phyloP scores from a whole-genome alignment of 139 green algal genomes.

The Eudorina sp. region DNA sequence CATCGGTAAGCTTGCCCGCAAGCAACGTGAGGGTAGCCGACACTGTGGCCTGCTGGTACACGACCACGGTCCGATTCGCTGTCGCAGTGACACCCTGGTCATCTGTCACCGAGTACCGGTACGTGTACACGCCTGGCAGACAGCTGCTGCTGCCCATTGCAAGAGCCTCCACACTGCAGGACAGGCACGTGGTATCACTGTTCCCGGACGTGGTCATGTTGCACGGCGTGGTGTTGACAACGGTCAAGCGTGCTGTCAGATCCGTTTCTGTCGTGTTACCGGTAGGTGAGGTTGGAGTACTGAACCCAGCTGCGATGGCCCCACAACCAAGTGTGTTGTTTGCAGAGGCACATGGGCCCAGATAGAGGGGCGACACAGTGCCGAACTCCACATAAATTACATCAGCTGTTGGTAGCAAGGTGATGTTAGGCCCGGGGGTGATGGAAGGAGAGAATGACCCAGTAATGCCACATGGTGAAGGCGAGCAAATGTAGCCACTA shows the following conservation, averaged over 20 bases:
- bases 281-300: background rate
- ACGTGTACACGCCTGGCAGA: constrained; percentile 50
- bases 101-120: constrained; percentile 24
- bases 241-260: background rate
- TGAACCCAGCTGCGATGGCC: background rate
- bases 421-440: background rate
- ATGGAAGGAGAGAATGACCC: background rate
- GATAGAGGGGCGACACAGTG: constrained; percentile 13
- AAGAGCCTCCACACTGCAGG: constrained; percentile 45
- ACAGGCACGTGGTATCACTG: background rate
- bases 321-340: background rate
- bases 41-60: constrained; percentile 30
- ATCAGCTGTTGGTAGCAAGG: constrained; percentile 24
- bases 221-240: constrained; percentile 33
- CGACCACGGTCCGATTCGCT: constrained; percentile 31
- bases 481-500: constrained; percentile 30
- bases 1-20: background rate
- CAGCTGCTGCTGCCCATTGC: constrained; percentile 19
- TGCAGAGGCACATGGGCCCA: constrained; percentile 40
- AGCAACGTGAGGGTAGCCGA: background rate
- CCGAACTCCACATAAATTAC: constrained; percentile 44
- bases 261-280: background rate
- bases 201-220: background rate
- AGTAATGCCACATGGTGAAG: background rate
- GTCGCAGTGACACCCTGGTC: constrained; percentile 1